Evolutionary conservation across 2,329 filamentous ascomycete genomes (phyloP).

Genomic region (Blastomyces emzantsi): DNA sequence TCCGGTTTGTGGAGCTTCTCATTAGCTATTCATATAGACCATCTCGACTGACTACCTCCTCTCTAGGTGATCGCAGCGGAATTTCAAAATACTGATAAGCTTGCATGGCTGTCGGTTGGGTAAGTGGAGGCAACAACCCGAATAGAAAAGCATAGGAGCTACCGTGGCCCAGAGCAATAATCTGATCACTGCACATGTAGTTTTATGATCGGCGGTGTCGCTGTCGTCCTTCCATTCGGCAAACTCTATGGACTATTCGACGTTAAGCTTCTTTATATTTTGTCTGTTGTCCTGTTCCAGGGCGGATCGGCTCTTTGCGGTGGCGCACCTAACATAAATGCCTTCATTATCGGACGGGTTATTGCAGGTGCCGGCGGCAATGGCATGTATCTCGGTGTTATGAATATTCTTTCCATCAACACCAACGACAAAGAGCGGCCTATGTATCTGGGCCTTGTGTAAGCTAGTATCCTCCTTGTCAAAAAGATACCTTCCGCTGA

Average conservation of each 20-base stretch:
- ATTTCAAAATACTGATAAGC: constrained; percentile 2
- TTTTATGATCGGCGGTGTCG: constrained; percentile 37
- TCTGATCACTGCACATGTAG: not conserved
- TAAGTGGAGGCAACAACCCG: not conserved
- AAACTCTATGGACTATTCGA: constrained; percentile 38
- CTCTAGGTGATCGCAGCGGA: not conserved
- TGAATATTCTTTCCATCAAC: constrained; percentile 8
- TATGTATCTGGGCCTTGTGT: constrained; percentile 32
- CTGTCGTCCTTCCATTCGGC: constrained; percentile 32
- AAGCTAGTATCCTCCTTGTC: constrained; percentile 22
- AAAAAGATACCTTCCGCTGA: constrained; percentile 19
- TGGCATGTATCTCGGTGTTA: constrained; percentile 26
- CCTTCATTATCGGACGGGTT: constrained; percentile 39
- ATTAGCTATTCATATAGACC: not conserved
- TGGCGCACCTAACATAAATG: constrained; percentile 37
- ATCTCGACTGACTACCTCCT: not conserved
- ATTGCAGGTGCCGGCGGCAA: constrained; percentile 28
- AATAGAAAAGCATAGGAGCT: not conserved
- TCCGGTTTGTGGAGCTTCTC: not conserved
- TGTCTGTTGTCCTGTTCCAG: constrained; percentile 24
- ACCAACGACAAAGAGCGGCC: constrained; percentile 36
- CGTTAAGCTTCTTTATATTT: constrained; percentile 36
- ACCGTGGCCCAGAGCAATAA: not conserved
- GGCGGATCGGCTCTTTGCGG: constrained; percentile 35
- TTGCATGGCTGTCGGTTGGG: not conserved